phyloP scores from a whole-genome alignment of 2,329 filamentous ascomycete species.

The Pseudogymnoascus sp. region DNA sequence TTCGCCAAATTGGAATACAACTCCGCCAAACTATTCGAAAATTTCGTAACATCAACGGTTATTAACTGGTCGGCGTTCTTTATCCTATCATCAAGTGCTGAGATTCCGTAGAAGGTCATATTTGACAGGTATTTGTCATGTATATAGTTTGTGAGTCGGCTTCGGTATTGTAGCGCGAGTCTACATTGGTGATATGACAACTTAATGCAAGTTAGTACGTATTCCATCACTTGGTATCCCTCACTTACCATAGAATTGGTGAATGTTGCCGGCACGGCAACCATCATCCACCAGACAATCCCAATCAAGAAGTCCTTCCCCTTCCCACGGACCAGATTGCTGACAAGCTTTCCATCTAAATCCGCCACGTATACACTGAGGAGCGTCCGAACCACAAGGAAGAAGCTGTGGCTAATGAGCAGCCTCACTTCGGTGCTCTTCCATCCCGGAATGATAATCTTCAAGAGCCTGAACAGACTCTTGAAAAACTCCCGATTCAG shows the following conservation, averaged over 20 bases:
- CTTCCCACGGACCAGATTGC: slow-evolving; percentile 81
- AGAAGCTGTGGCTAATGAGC: slow-evolving; percentile 84
- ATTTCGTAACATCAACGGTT: slow-evolving; percentile 91
- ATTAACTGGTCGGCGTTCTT: slow-evolving; percentile 98
- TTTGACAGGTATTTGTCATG: slow-evolving; percentile 95
- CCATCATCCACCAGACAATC: slow-evolving; percentile 97
- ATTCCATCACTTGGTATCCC: slow-evolving; percentile 8
- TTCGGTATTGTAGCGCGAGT: slow-evolving; percentile 84
- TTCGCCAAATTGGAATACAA: slow-evolving; percentile 96
- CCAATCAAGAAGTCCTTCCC: slow-evolving; percentile 82
- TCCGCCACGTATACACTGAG: slow-evolving; percentile 95
- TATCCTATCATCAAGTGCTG: slow-evolving; percentile 90
- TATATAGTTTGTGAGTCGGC: slow-evolving; percentile 85
- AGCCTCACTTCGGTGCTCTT: slow-evolving; percentile 79
- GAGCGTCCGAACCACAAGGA: slow-evolving; percentile 79
- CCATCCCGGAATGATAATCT: slow-evolving; percentile 86
- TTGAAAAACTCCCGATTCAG: slow-evolving; percentile 77
- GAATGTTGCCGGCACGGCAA: slow-evolving; percentile 91
- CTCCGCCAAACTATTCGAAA: slow-evolving; percentile 89
- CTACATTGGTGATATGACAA: slow-evolving; percentile 95
- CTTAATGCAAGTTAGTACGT: slow-evolving; percentile 34
- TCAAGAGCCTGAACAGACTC: slow-evolving; percentile 61
- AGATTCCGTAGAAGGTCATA: slow-evolving; percentile 95
- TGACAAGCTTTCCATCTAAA: slow-evolving; percentile 88
- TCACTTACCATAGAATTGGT: slow-evolving; percentile 89